Evolutionary conservation across 1,139 yeast genomes (phyloP).

Genomic region (Scheffersomyces segobiensis): DNA sequence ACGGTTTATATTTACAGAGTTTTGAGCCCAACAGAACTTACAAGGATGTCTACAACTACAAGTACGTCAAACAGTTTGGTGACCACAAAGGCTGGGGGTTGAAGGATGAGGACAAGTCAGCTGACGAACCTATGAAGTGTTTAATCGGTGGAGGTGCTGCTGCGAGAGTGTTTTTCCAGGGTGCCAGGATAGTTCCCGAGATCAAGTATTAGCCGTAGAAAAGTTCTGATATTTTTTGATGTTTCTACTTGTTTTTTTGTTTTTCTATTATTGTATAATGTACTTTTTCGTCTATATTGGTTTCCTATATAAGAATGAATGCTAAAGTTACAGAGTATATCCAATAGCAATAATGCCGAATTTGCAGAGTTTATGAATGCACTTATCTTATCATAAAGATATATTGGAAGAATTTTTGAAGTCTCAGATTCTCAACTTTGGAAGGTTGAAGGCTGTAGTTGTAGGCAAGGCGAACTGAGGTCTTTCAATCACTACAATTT

Average conservation of each 20-base stretch:
- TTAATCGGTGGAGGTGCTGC: slow-evolving; percentile 69
- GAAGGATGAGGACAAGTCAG: slow-evolving; percentile 45
- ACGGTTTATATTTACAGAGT: slow-evolving; percentile 61
- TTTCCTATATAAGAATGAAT: background rate
- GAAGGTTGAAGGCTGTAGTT: slow-evolving; percentile 76
- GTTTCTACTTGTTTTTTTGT: background rate
- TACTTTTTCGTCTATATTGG: background rate
- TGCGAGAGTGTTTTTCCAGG: slow-evolving; percentile 69
- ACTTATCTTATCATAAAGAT: background rate
- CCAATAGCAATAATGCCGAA: background rate
- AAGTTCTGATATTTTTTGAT: background rate
- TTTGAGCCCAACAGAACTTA: slow-evolving; percentile 63
- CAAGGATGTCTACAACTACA: slow-evolving; percentile 46
- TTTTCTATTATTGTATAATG: background rate
- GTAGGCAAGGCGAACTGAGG: slow-evolving; percentile 64
- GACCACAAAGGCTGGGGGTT: slow-evolving; percentile 54
- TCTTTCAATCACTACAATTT: slow-evolving; percentile 75
- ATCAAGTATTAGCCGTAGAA: background rate
- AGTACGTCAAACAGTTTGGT: slow-evolving; percentile 57
- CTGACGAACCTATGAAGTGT: slow-evolving; percentile 49
- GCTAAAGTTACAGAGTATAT: background rate
- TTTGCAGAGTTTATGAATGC: slow-evolving; percentile 1
- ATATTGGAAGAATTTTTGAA: background rate
- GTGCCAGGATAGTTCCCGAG: slow-evolving; percentile 54
- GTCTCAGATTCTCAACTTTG: slow-evolving; percentile 55